Evolutionary conservation across 192 early-diverging fungal species (phyloP).

Genomic region (Phlyctochytrium bullatum): DNA sequence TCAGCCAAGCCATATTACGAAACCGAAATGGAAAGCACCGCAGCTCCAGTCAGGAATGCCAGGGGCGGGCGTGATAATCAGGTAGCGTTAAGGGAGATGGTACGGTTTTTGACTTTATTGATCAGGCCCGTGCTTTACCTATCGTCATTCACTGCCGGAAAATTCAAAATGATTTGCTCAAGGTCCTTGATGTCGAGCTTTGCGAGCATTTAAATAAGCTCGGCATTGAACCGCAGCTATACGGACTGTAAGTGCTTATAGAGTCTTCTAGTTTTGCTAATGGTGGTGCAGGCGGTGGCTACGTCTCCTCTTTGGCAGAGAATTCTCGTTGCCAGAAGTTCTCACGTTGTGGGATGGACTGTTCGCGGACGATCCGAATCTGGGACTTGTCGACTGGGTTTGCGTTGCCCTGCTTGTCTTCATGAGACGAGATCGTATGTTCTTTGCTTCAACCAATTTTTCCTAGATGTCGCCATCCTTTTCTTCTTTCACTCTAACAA

Average conservation of each 20-base stretch:
- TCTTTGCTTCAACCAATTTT: too few relatives aligned
- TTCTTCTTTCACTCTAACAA: not conserved
- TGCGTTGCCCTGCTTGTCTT: slow-evolving; percentile 71
- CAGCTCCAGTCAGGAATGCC: slow-evolving; percentile 6
- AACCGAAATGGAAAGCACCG: slow-evolving; percentile 38
- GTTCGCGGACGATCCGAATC: slow-evolving; percentile 74
- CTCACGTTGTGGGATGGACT: slow-evolving; percentile 88
- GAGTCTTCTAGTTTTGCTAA: not conserved
- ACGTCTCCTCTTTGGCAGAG: slow-evolving; percentile 86
- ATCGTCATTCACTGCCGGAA: slow-evolving; percentile 72
- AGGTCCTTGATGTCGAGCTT: slow-evolving; percentile 68
- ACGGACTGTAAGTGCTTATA: slow-evolving; percentile 69
- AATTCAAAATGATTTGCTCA: slow-evolving; percentile 70
- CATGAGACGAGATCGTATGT: slow-evolving; percentile 68
- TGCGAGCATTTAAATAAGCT: slow-evolving; percentile 67
- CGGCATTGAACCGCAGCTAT: slow-evolving; percentile 91
- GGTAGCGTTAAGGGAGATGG: not conserved
- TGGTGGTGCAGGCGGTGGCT: slow-evolving; percentile 72
- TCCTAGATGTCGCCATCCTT: not conserved
- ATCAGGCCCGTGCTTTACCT: slow-evolving; percentile 39
- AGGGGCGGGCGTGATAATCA: slow-evolving; percentile 15
- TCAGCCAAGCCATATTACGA: slow-evolving; percentile 84
- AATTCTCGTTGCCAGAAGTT: slow-evolving; percentile 72
- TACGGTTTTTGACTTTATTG: not conserved
- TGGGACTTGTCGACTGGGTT: slow-evolving; percentile 81